Evolutionary conservation across 2,329 filamentous ascomycete genomes (phyloP).

Genomic region (Colletotrichum camelliae): DNA sequence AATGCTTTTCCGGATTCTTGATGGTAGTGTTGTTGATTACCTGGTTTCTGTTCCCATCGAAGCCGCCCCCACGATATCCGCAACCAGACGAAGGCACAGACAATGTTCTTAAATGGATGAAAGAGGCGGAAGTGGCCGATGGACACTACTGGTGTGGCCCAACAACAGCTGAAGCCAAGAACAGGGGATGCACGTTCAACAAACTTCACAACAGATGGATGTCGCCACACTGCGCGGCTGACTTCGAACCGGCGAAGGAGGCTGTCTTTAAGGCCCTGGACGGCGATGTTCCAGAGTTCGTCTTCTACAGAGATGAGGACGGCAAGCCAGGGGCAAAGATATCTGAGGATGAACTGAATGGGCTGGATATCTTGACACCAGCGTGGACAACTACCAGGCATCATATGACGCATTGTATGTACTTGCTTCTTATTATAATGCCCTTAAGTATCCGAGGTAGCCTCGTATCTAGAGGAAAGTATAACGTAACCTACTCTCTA

Average conservation of each 20-base stretch:
- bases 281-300: background rate
- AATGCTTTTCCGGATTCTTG: background rate
- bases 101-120: slow-evolving; percentile 3
- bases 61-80: background rate
- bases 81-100: background rate
- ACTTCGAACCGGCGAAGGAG: background rate
- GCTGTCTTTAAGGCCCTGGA: background rate
- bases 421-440: slow-evolving; percentile 2
- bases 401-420: slow-evolving; percentile 5
- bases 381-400: background rate
- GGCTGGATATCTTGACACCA: background rate
- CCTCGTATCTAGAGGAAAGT: too few species aligned
- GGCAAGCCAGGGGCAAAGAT: background rate
- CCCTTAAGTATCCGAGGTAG: too few species aligned
- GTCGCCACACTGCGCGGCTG: background rate
- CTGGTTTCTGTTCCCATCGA: background rate
- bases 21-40: background rate
- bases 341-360: background rate
- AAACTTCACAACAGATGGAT: slow-evolving; percentile 12
- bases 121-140: background rate
- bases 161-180: background rate
- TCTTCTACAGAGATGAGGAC: background rate
- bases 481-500: too few species aligned
- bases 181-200: background rate
- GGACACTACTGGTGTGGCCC: slow-evolving; percentile 4